phyloP scores from a whole-genome alignment of 345 rosid species.

The Eucalyptus curtisii region DNA sequence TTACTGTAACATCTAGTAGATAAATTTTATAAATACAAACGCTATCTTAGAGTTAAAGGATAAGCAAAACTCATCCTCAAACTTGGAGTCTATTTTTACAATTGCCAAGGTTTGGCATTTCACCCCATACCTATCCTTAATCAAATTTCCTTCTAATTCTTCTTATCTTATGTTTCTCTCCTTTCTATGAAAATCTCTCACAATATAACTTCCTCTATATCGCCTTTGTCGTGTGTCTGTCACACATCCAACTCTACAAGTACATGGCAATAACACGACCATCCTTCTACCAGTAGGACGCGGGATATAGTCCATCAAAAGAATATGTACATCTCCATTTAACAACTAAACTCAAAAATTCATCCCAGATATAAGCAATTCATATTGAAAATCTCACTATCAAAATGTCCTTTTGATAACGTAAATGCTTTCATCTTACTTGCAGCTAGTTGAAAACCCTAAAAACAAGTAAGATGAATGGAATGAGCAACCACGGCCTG shows the following conservation, averaged over 20 bases:
- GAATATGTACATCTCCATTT: neutral
- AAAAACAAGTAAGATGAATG: neutral
- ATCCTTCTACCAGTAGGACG: neutral
- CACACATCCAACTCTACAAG: neutral
- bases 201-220: neutral
- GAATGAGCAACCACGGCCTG: accelerated
- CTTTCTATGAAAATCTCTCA: neutral
- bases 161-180: neutral
- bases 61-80: too few relatives aligned
- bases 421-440: neutral
- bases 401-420: neutral
- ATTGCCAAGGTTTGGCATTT: neutral
- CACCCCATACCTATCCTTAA: neutral
- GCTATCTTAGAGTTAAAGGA: too few relatives aligned
- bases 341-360: neutral
- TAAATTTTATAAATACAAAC: too few relatives aligned
- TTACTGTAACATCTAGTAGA: too few relatives aligned
- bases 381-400: neutral
- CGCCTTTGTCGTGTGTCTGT: neutral
- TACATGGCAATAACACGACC: neutral
- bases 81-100: too few relatives aligned
- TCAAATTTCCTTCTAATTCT: neutral
- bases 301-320: too few relatives aligned
- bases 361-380: neutral
- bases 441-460: neutral